These are phyloP conservation scores for Boletus reticulatus DNA, from an alignment of 768 basidiomycete genomes.

Conservation along the genomic window DNA sequence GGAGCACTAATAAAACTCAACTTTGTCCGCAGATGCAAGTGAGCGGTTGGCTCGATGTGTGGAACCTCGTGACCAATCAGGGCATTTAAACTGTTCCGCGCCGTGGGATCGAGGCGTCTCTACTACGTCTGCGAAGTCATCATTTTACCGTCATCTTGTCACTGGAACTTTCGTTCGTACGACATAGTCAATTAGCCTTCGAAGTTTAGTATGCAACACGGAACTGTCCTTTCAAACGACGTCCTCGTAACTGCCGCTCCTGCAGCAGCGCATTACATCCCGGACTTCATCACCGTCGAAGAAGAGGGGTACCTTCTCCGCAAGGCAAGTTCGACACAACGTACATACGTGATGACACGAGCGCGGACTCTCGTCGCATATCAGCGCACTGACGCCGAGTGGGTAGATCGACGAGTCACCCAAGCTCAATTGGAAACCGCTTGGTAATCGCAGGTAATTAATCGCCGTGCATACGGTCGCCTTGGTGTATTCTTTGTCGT, in stretches of 20 bases:
- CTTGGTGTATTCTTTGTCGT: background rate
- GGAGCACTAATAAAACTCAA: background rate
- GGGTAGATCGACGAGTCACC: conserved; percentile 73
- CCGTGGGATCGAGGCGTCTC: conserved; percentile 14
- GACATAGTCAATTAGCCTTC: conserved; percentile 2
- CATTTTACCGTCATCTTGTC: background rate
- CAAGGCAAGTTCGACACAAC: conserved; percentile 49
- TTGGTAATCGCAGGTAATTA: conserved; percentile 18
- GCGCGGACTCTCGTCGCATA: background rate
- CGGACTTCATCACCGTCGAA: conserved; percentile 69
- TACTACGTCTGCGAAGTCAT: background rate
- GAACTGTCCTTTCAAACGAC: conserved; percentile 5
- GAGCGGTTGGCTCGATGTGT: background rate
- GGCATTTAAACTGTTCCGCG: conserved; percentile 4
- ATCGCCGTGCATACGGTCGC: conserved; percentile 2
- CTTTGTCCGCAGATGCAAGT: background rate
- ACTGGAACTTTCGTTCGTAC: background rate
- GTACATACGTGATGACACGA: background rate
- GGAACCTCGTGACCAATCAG: background rate
- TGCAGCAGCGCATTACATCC: conserved; percentile 62
- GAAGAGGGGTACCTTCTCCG: conserved; percentile 78
- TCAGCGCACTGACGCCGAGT: conserved; percentile 15
- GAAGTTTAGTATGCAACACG: conserved; percentile 10
- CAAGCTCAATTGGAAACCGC: conserved; percentile 79
- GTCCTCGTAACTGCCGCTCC: conserved; percentile 25